Evolutionary conservation across 2,329 filamentous ascomycete genomes (phyloP).

Genomic region (Endocalyx cinctus): DNA sequence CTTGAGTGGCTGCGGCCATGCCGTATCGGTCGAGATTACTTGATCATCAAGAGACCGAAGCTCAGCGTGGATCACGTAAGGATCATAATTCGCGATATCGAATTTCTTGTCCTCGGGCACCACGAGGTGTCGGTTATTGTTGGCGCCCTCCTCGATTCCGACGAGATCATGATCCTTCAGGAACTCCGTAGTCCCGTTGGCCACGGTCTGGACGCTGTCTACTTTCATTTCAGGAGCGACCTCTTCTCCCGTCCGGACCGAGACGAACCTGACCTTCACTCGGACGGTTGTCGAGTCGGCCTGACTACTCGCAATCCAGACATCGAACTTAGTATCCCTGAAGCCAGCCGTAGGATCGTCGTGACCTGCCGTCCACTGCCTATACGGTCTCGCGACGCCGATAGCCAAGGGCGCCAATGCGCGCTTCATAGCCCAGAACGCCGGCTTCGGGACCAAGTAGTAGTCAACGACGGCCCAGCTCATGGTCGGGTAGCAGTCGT

Average conservation of each 20-base stretch:
- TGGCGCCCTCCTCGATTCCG: too few relatives aligned
- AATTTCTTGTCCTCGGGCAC: conserved; percentile 18
- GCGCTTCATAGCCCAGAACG: conserved; percentile 49
- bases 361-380: conserved; percentile 41
- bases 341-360: conserved; percentile 34
- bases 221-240: conserved; percentile 21
- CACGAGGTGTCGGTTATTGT: background rate
- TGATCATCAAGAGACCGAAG: conserved; percentile 33
- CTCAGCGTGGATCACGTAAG: conserved; percentile 43
- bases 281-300: conserved; percentile 18
- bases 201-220: conserved; percentile 15
- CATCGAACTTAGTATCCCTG: conserved; percentile 35
- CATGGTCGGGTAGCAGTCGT: conserved; percentile 65
- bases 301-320: conserved; percentile 37
- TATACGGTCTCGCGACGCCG: conserved; percentile 43
- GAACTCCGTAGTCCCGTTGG: conserved; percentile 37
- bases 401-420: conserved; percentile 57
- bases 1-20: conserved; percentile 61
- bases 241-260: conserved; percentile 34
- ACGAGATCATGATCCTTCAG: conserved; percentile 28
- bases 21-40: conserved; percentile 42
- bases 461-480: conserved; percentile 64
- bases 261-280: conserved; percentile 35
- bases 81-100: conserved; percentile 33
- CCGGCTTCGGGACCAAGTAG: conserved; percentile 61